phyloP scores from a whole-genome alignment of 805 yeast genomes.

The Saccharomycopsis vini region DNA sequence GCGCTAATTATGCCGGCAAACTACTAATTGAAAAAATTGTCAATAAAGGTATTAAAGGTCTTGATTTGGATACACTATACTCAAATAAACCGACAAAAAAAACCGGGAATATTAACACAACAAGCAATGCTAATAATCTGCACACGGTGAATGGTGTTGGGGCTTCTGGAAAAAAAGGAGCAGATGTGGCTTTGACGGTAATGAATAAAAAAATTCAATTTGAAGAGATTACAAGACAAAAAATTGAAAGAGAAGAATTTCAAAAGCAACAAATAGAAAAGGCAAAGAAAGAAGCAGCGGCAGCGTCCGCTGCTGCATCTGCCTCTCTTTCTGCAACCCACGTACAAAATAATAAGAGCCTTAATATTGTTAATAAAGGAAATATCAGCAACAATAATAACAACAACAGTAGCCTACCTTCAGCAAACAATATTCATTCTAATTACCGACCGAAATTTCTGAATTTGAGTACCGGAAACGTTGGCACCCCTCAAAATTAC shows the following conservation, averaged over 20 bases:
- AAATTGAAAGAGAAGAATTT: neutral
- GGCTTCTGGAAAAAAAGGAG: neutral
- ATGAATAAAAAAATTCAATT: constrained; percentile 8
- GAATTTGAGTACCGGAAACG: too few relatives aligned
- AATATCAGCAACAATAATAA: neutral
- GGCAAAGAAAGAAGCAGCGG: too few relatives aligned
- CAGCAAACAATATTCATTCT: too few relatives aligned
- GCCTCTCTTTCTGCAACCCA: neutral
- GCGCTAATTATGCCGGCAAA: neutral
- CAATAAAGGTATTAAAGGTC: constrained; percentile 4
- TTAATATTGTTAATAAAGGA: neutral
- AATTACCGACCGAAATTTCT: too few relatives aligned
- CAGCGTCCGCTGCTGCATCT: too few relatives aligned
- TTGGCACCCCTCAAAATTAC: too few relatives aligned
- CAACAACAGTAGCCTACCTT: neutral
- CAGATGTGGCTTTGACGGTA: constrained; percentile 13
- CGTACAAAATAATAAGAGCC: neutral
- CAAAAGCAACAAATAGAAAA: neutral
- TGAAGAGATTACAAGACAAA: constrained; percentile 2
- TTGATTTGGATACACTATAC: constrained; percentile 4
- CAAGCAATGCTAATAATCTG: neutral
- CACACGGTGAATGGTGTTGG: neutral
- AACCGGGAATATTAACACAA: too few relatives aligned
- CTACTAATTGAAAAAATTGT: constrained; percentile 3
- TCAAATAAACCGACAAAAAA: too few relatives aligned